A percentile compares a stretch with the other conserved stretches of the same genome.
These are phyloP conservation scores for Pleurotus djamor DNA, from an alignment of 768 basidiomycete species.

Conservation along the genomic window DNA sequence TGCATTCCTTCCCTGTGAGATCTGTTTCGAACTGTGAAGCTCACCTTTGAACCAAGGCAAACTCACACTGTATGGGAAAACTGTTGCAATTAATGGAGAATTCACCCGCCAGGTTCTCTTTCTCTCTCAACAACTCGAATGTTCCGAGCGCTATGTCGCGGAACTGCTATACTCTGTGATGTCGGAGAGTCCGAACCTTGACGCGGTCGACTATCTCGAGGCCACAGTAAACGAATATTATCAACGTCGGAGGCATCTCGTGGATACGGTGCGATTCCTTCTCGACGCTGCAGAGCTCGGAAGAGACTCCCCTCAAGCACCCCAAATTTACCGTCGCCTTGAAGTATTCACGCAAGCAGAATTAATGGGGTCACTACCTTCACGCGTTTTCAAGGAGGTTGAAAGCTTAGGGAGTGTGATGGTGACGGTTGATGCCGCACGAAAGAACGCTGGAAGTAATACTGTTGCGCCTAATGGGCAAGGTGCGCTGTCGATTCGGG, in stretches of 20 bases:
- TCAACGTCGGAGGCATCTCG: slow-evolving; percentile 63
- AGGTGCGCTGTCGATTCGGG: slow-evolving; percentile 36
- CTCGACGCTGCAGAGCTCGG: slow-evolving; percentile 50
- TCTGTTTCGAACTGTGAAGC: slow-evolving; percentile 2
- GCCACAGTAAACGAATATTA: slow-evolving; percentile 67
- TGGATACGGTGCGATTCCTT: slow-evolving; percentile 68
- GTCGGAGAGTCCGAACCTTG: slow-evolving; percentile 62
- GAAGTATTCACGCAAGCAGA: slow-evolving; percentile 54
- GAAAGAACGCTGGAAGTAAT: slow-evolving; percentile 61
- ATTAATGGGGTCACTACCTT: slow-evolving; percentile 51
- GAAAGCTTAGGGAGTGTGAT: slow-evolving; percentile 56
- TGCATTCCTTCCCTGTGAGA: slow-evolving; percentile 1
- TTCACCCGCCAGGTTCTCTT: slow-evolving; percentile 78
- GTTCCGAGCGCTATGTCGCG: slow-evolving; percentile 81
- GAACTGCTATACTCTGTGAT: slow-evolving; percentile 65
- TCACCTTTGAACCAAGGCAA: slow-evolving; percentile 46
- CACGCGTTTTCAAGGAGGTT: slow-evolving; percentile 60
- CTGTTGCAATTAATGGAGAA: slow-evolving; percentile 74
- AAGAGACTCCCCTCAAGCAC: slow-evolving; percentile 15
- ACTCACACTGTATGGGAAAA: slow-evolving; percentile 57
- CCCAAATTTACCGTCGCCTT: slow-evolving; percentile 49
- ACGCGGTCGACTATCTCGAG: slow-evolving; percentile 58
- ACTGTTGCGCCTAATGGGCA: slow-evolving; percentile 55
- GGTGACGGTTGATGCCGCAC: slow-evolving; percentile 49
- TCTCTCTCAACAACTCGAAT: slow-evolving; percentile 76